Evolutionary conservation across 2,329 filamentous ascomycete species (phyloP).

Genomic region (Cytospora piceicola): DNA sequence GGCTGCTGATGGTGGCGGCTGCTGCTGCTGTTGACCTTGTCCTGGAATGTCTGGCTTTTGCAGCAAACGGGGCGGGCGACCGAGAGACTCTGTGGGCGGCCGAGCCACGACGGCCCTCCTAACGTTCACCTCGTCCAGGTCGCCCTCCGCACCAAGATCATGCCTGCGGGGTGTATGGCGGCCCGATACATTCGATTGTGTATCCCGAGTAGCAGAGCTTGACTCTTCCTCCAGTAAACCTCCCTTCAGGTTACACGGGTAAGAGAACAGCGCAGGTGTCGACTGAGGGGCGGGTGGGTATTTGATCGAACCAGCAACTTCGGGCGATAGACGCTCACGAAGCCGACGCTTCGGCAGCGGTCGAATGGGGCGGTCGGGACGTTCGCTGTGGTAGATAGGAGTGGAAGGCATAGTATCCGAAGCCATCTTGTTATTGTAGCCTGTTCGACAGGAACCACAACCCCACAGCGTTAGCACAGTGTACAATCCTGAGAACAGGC

Average conservation of each 20-base stretch:
- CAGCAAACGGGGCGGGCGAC: constrained; percentile 47
- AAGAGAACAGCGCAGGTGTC: constrained; percentile 75
- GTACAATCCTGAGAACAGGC: constrained; percentile 27
- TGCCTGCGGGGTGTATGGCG: constrained; percentile 53
- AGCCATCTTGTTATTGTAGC: constrained; percentile 59
- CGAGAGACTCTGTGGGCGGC: constrained; percentile 51
- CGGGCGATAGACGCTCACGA: constrained; percentile 83
- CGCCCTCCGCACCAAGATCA: constrained; percentile 61
- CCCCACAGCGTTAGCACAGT: constrained; percentile 40
- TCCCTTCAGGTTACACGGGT: constrained; percentile 61
- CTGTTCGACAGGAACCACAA: constrained; percentile 39
- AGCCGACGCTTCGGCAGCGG: constrained; percentile 88
- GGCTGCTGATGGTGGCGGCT: constrained; percentile 68
- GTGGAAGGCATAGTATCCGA: constrained; percentile 74
- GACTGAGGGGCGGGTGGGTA: constrained; percentile 78
- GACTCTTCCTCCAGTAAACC: constrained; percentile 45
- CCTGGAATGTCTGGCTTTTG: constrained; percentile 51
- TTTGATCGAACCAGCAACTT: constrained; percentile 79
- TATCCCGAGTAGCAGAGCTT: constrained; percentile 40
- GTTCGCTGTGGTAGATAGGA: constrained; percentile 55
- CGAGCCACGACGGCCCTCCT: constrained; percentile 50
- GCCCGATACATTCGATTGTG: constrained; percentile 34
- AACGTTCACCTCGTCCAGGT: constrained; percentile 58
- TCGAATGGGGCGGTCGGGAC: constrained; percentile 85
- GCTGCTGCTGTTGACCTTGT: constrained; percentile 50